phyloP scores from a whole-genome alignment of 176 grass and related monocot species.

The Phragmites australis region DNA sequence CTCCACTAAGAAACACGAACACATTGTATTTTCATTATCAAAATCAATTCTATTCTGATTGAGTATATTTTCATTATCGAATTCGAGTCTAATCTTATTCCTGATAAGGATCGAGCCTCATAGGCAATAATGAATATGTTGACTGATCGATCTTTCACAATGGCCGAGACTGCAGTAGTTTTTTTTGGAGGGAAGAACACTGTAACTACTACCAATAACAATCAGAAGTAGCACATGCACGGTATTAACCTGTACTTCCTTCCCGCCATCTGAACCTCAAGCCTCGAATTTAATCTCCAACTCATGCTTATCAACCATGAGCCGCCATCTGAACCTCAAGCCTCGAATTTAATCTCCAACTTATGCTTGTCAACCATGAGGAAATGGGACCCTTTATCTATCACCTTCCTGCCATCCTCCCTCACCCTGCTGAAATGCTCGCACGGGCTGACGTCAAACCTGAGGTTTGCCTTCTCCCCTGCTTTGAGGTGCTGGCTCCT shows the following conservation, averaged over 20 bases:
- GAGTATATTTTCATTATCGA: too few species aligned
- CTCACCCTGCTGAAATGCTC: constrained; percentile 59
- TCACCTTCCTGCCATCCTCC: constrained; percentile 56
- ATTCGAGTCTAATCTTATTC: too few species aligned
- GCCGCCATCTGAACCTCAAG: constrained; percentile 23
- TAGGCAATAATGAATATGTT: too few species aligned
- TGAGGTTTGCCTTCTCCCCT: constrained; percentile 32
- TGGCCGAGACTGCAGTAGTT: too few species aligned
- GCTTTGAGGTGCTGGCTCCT: constrained; percentile 52
- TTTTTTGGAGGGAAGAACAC: too few species aligned
- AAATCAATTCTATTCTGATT: too few species aligned
- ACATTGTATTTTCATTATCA: too few species aligned
- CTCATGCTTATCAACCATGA: constrained; percentile 53
- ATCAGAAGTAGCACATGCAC: too few species aligned
- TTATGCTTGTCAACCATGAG: constrained; percentile 52
- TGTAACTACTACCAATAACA: too few species aligned
- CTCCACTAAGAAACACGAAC: too few species aligned
- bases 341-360: constrained; percentile 38
- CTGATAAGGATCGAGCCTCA: too few species aligned
- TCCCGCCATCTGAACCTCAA: constrained; percentile 16
- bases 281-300: constrained; percentile 37
- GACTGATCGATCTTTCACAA: too few species aligned
- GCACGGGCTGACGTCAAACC: constrained; percentile 56
- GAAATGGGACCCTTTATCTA: constrained; percentile 69
- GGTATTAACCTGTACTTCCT: background rate